Evolutionary conservation across 495 filamentous ascomycete species (phyloP).

Genomic region (Amniculicola lignicola): DNA sequence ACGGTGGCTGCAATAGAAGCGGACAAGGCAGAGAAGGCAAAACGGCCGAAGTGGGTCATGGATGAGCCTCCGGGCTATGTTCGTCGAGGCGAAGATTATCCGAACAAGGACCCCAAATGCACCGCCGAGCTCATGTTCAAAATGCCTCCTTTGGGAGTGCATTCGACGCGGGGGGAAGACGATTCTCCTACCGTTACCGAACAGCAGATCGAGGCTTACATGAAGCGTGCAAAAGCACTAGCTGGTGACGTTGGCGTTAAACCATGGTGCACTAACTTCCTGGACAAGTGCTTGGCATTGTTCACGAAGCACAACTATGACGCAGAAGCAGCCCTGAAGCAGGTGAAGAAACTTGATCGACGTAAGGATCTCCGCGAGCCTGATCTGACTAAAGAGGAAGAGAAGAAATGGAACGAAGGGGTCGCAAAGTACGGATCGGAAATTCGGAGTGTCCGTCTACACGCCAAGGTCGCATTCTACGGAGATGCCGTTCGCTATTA

Average conservation of each 20-base stretch:
- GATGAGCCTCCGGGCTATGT: conserved; percentile 88
- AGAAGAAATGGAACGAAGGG: conserved; percentile 88
- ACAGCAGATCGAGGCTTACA: conserved; percentile 67
- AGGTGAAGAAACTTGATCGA: conserved; percentile 62
- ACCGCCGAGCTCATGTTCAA: conserved; percentile 62
- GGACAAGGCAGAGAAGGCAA: conserved; percentile 71
- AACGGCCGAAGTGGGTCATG: conserved; percentile 85
- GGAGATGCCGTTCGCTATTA: conserved; percentile 85
- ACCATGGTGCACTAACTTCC: conserved; percentile 64
- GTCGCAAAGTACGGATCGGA: conserved; percentile 91
- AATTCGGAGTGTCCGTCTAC: conserved; percentile 73
- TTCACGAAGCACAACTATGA: conserved; percentile 72
- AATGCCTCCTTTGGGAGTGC: conserved; percentile 45
- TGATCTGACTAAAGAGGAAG: conserved; percentile 69
- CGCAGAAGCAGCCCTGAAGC: conserved; percentile 65
- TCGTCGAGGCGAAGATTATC: conserved; percentile 72
- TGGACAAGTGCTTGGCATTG: conserved; percentile 77
- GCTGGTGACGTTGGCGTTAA: conserved; percentile 60
- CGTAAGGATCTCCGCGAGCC: conserved; percentile 83
- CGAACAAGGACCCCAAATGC: conserved; percentile 51
- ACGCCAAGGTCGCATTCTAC: conserved; percentile 76
- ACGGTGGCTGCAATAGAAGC: conserved; percentile 73
- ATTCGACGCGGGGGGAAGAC: conserved; percentile 55
- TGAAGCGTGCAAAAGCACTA: conserved; percentile 61
- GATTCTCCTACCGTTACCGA: conserved; percentile 48